Base-by-base conservation (phyloP, 2,329 filamentous ascomycete species). In the Fusarium solani-melongenae region DNA sequence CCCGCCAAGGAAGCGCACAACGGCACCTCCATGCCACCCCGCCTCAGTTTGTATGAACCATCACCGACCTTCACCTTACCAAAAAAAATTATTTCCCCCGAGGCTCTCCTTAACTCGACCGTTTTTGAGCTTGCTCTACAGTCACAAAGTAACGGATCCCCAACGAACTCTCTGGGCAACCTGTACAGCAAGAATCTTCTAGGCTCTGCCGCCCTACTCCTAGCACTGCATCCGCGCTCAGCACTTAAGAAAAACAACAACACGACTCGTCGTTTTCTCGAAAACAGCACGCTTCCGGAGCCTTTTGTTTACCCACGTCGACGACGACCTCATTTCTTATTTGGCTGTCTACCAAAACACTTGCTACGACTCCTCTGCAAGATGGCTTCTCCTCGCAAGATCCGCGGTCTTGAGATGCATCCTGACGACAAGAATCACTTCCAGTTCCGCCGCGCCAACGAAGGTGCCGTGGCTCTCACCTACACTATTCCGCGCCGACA, bases 21-120 rank as follows among this genome's bases (percentile, higher is more conserved):
- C 17, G 46, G 34, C 55, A n/a, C 22, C 31, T 15, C 24, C 39
- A 59, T 6, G 17, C 7, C n/a, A 31, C 27, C 14, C 24, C 49
- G 44, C 20, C 56, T 44, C 27, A 70, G 63, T 71, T 63, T 46
- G 67, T 71, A 64, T 57, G 63, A 58, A 39, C 33, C 33, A 51
- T 24, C 29, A 46, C 27, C 11, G 24, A 51, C 53, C 17, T 60
- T n/a, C 12, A n/a, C 27, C 9, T 15, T 36, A 17, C 11, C n/a
- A 34, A 39, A 34, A 41, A 46, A 46, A 24, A 11, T 29, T 36
- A 17, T 36, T 34, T 7, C 10, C n/a, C n/a, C 12, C 24, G 31
- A 60, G 36, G 22, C 22, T 36, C 39, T 66, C 15, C 49, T 70
- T 62, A 70, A 66, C 20, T 31, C 33, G 44, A 34, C 8, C 27